Percentiles rank a stretch among this genome's conserved stretches.
phyloP scores from a whole-genome alignment of 2,329 filamentous ascomycete species.

The Coniella vitis region DNA sequence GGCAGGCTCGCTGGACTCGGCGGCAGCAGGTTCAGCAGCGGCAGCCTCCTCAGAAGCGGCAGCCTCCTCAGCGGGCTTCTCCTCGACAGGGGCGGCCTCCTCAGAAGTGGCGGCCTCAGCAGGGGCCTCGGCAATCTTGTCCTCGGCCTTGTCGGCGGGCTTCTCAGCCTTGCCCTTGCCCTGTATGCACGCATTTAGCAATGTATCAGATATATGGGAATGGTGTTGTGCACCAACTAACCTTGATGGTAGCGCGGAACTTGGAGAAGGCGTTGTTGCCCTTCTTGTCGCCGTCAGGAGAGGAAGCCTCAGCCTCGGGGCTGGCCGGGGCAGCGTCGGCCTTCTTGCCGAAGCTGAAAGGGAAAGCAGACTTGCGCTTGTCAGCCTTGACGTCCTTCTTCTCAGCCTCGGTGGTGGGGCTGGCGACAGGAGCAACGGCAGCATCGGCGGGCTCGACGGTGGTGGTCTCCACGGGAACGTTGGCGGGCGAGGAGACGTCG shows the following conservation, averaged over 20 bases:
- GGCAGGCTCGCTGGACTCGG: conserved; percentile 23
- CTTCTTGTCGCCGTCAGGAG: conserved; percentile 45
- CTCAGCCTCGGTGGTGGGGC: conserved; percentile 44
- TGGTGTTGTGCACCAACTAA: conserved; percentile 3
- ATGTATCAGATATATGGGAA: not conserved
- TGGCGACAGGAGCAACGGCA: conserved; percentile 34
- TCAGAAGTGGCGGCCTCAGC: conserved; percentile 26
- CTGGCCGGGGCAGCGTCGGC: conserved; percentile 40
- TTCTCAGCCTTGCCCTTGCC: conserved; percentile 34
- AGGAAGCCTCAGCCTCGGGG: conserved; percentile 45
- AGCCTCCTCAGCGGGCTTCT: conserved; percentile 26
- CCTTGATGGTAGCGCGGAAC: conserved; percentile 51
- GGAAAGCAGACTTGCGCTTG: conserved; percentile 76
- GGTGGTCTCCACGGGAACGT: conserved; percentile 40
- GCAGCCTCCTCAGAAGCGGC: conserved; percentile 21
- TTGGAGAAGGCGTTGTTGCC: conserved; percentile 52
- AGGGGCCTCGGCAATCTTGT: conserved; percentile 28
- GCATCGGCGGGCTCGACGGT: conserved; percentile 35
- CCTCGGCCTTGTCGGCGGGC: conserved; percentile 35
- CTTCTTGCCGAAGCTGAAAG: conserved; percentile 76
- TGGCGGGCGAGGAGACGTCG: conserved; percentile 43
- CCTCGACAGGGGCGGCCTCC: conserved; percentile 22
- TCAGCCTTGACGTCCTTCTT: conserved; percentile 60
- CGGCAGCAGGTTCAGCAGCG: conserved; percentile 28
- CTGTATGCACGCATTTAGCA: conserved; percentile 4